These are phyloP conservation scores for Scutellaria baicalensis DNA, from an alignment of 257 asterid species.

Conservation along the genomic window DNA sequence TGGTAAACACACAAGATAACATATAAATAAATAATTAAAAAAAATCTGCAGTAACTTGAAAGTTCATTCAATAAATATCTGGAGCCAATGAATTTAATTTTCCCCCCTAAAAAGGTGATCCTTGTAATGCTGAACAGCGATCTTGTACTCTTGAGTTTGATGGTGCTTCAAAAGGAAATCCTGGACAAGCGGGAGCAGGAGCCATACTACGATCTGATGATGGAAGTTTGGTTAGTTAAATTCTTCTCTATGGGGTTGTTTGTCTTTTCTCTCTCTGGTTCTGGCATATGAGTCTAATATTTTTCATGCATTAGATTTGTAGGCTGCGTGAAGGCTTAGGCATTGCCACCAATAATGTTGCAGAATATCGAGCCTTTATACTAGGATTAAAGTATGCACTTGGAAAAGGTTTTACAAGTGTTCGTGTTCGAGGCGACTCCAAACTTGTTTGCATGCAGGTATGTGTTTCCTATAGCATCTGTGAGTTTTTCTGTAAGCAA, in stretches of 20 bases:
- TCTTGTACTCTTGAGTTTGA: conserved; percentile 92
- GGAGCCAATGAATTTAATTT: background rate
- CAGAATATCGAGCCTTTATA: conserved; percentile 92
- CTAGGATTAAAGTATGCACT: conserved; percentile 85
- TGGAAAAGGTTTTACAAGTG: conserved; percentile 70
- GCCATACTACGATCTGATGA: conserved; percentile 84
- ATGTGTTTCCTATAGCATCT: background rate
- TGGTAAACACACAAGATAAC: background rate
- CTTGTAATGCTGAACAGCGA: conserved; percentile 33
- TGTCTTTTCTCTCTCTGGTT: background rate
- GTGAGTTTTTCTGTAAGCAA: background rate
- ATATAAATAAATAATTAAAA: background rate
- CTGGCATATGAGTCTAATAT: conserved; percentile 7
- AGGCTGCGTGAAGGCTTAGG: conserved; percentile 97
- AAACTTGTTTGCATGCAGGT: conserved; percentile 99
- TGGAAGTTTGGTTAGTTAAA: conserved; percentile 61
- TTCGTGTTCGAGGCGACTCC: conserved; percentile 96
- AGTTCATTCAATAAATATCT: background rate
- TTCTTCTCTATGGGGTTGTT: background rate
- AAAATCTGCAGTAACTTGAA: background rate
- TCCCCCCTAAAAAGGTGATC: conserved; percentile 7
- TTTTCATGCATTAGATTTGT: conserved; percentile 51
- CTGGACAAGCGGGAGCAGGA: conserved; percentile 99
- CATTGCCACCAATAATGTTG: conserved; percentile 77
- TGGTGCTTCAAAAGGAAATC: conserved; percentile 97